Evolutionary conservation across 306 rosid species (phyloP).

Genomic region (Carpinus viminea): DNA sequence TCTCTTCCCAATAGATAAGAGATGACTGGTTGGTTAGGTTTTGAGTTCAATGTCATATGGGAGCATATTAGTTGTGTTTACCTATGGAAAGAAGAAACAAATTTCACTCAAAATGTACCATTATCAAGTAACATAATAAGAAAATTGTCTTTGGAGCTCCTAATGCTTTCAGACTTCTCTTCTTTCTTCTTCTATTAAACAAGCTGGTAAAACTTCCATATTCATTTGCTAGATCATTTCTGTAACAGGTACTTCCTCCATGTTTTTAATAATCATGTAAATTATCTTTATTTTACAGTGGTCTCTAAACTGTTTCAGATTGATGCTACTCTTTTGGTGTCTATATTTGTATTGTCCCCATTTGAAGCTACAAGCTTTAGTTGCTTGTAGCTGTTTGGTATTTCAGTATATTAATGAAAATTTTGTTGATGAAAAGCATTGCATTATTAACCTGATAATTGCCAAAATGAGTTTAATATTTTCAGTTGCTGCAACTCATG

Average conservation of each 20-base stretch:
- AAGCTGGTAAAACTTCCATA: not conserved
- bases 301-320: not conserved
- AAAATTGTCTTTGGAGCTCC: not conserved
- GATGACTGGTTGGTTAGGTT: too few relatives aligned
- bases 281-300: not conserved
- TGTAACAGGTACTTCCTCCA: not conserved
- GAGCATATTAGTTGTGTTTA: not conserved
- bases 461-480: conserved; percentile 19
- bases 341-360: not conserved
- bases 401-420: not conserved
- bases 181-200: not conserved
- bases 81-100: not conserved
- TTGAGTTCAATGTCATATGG: too few relatives aligned
- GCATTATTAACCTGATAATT: conserved; percentile 26
- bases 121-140: not conserved
- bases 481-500: conserved; percentile 34
- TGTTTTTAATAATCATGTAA: not conserved
- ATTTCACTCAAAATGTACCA: too few relatives aligned
- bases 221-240: not conserved
- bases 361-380: not conserved
- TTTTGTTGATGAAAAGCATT: not conserved
- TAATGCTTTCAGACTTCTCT: not conserved
- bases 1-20: too few relatives aligned
- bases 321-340: not conserved
- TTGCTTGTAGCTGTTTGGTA: not conserved